These are phyloP conservation scores for Ophidiomyces ophidiicola DNA, from an alignment of 2,329 filamentous ascomycete genomes.

Conservation along the genomic window DNA sequence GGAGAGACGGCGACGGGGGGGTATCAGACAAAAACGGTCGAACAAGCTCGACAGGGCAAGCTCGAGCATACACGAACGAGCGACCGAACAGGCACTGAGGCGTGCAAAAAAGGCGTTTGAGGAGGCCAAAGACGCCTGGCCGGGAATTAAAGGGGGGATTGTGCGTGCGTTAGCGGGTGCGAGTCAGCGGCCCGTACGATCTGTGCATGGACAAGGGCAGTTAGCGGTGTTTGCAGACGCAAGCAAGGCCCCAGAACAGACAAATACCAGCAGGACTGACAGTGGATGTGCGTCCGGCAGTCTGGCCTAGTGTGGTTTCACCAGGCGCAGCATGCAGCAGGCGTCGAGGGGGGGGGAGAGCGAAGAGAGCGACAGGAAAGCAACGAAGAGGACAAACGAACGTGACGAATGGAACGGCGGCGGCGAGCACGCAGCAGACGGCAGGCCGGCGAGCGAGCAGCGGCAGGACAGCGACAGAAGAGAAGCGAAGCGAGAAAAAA, in stretches of 20 bases:
- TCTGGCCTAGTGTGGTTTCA: constrained; percentile 5
- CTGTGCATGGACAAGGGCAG: constrained; percentile 8
- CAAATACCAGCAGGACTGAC: not conserved
- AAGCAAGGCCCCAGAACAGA: not conserved
- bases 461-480: constrained; percentile 8
- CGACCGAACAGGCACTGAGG: constrained; percentile 18
- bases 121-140: not conserved
- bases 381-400: constrained; percentile 7
- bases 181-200: constrained; percentile 4
- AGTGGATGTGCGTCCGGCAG: not conserved
- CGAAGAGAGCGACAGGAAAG: constrained; percentile 7
- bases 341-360: constrained; percentile 2
- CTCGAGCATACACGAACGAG: constrained; percentile 36
- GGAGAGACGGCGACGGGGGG: too few relatives aligned
- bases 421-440: too few relatives aligned
- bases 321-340: too few relatives aligned
- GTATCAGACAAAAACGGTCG: too few relatives aligned
- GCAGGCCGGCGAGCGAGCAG: too few relatives aligned
- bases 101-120: constrained; percentile 1
- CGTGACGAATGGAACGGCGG: constrained; percentile 3
- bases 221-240: constrained; percentile 3
- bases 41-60: not conserved
- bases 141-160: constrained; percentile 10
- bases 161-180: constrained; percentile 3
- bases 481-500: constrained; percentile 10